A percentile compares a stretch with the other conserved stretches of the same genome.
Evolutionary conservation across 345 rosid species (phyloP).

Genomic region (Gossypium longicalyx): DNA sequence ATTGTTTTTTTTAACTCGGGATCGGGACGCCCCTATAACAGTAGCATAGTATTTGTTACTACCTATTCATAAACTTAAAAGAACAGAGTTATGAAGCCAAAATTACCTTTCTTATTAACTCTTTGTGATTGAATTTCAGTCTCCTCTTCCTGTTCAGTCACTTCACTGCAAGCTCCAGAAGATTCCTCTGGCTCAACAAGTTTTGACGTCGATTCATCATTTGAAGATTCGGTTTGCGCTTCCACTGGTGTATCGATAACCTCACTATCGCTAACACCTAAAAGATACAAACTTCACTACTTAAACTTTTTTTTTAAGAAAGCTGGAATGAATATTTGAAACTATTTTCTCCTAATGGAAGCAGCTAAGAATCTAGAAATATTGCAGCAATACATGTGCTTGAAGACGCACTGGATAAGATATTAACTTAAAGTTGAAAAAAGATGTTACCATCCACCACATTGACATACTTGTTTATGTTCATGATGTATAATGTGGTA

Average conservation of each 20-base stretch:
- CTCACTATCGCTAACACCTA: slow-evolving; percentile 48
- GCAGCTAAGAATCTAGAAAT: neutral
- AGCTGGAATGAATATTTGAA: neutral
- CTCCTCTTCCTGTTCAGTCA: slow-evolving; percentile 33
- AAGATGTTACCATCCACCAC: neutral
- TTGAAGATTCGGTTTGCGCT: slow-evolving; percentile 13
- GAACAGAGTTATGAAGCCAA: neutral
- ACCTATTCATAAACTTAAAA: neutral
- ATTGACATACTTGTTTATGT: neutral
- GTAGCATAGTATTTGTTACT: slow-evolving; percentile 9
- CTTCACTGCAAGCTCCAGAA: slow-evolving; percentile 39
- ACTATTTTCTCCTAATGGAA: neutral
- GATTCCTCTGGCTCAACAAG: slow-evolving; percentile 28
- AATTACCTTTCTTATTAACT: slow-evolving; percentile 31
- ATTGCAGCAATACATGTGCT: neutral
- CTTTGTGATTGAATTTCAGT: slow-evolving; percentile 36
- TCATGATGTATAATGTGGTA: neutral
- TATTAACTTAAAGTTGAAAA: neutral
- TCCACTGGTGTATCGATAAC: slow-evolving; percentile 41
- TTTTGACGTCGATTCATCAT: slow-evolving; percentile 16
- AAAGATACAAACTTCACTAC: neutral
- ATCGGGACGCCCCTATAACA: slow-evolving; percentile 25
- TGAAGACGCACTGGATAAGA: neutral
- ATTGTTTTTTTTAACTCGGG: slow-evolving; percentile 28
- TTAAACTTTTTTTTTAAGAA: neutral